Percentiles rank a stretch among this genome's conserved stretches.
These are phyloP conservation scores for Zygnema circumcarinatum DNA, from an alignment of 139 green algal species.

Conservation along the genomic window DNA sequence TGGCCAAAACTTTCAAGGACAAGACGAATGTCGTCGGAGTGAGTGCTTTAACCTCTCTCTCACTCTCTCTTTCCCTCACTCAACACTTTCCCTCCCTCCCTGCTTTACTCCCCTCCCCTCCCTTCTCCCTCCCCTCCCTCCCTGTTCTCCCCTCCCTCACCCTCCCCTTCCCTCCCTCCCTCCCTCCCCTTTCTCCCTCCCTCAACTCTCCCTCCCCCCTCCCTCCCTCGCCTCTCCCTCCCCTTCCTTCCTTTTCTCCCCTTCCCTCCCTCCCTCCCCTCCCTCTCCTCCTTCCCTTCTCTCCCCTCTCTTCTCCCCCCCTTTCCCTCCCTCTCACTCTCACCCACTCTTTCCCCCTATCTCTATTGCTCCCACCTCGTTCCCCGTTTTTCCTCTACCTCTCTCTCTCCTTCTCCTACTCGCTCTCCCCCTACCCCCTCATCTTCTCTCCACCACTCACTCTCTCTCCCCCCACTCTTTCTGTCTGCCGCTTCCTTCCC, in stretches of 20 bases:
- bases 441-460: not conserved
- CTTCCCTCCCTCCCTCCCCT: not conserved
- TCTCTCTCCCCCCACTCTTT: not conserved
- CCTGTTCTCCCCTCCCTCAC: not conserved
- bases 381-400: not conserved
- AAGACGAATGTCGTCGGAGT: not conserved
- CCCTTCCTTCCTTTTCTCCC: not conserved
- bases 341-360: not conserved
- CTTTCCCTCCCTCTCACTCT: not conserved
- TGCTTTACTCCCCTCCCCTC: not conserved
- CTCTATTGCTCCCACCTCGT: not conserved
- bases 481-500: not conserved
- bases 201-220: not conserved
- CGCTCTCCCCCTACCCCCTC: not conserved
- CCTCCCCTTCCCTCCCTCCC: not conserved
- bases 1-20: not conserved
- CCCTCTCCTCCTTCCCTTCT: too few relatives aligned
- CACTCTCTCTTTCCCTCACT: not conserved
- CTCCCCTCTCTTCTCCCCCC: not conserved
- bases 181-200: not conserved
- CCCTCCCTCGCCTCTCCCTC: too few relatives aligned
- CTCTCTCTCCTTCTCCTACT: not conserved
- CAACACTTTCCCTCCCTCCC: not conserved
- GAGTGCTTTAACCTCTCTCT: not conserved
- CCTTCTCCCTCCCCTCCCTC: not conserved